Base-by-base conservation (phyloP, 257 asterid genomes). In the Cordia subcordata region DNA sequence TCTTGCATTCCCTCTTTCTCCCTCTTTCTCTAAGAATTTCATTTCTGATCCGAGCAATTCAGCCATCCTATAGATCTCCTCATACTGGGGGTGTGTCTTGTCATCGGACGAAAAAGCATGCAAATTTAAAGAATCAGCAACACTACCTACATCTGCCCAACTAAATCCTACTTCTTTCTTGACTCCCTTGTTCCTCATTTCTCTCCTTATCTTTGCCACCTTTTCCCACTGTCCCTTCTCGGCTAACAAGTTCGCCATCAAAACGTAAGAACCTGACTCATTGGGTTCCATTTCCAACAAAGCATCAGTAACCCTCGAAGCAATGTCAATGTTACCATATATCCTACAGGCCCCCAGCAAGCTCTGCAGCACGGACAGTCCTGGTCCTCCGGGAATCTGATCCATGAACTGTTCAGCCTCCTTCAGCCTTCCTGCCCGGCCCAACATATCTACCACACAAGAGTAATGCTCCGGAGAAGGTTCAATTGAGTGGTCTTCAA, bases 151-250 rank as follows among this genome's bases (percentile, higher is more conserved):
- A 69, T 92, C 96, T 13, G 79, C 96, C 96, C 99, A 92, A 62
- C 99, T 92, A 75, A 76, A 92, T 50, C 94, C 96, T 22, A 86
- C 73, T 70, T 88, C 99, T 66, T 92, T 92, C 59, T 57, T 68
- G 58, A 88, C 94, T 61, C 84, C 85, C 53, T 74, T 81, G 52
- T 81, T 71, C 58, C 93, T 81, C 99, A 88, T 92, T 76, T 82
- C 71, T 53, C 37, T 82, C 82, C 99, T 84, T 65, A 92, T 68
- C 53, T 71, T 74, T 0, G 99, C 94, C 10, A 75, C 99, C 72
- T 82, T 82, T 12, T 81, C 93, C 99, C 99, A 92, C 64, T 84
- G 80, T 70, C 99, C 96, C 76, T 81, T 85, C 75, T 88, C 96
- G 13, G 99, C 99, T 70, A 64, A 92, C 81, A 92, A 75, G 70